phyloP scores from a whole-genome alignment of 495 filamentous ascomycete genomes.

The Penicillium dipodomyicola region DNA sequence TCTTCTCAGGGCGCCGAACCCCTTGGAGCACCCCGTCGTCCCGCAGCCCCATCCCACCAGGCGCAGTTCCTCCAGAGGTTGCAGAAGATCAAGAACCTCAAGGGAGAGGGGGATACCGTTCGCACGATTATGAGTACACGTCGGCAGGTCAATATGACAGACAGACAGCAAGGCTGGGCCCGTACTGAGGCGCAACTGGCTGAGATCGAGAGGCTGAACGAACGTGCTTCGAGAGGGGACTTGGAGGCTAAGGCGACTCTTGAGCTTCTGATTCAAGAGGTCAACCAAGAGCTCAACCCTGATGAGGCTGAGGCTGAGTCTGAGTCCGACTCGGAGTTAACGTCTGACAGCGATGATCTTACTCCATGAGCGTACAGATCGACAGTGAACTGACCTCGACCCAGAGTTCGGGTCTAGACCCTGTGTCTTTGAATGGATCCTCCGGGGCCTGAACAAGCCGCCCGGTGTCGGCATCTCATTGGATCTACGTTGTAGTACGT shows the following conservation, averaged over 20 bases:
- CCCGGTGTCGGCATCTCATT: background rate
- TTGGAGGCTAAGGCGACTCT: slow-evolving; percentile 32
- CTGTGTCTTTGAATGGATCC: background rate
- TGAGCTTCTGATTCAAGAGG: slow-evolving; percentile 24
- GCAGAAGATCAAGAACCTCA: slow-evolving; percentile 39
- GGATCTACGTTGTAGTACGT: background rate
- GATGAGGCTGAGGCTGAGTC: background rate
- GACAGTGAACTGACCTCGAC: background rate
- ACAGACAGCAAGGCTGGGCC: slow-evolving; percentile 42
- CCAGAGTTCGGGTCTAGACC: background rate
- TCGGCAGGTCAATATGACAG: slow-evolving; percentile 32
- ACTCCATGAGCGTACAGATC: background rate
- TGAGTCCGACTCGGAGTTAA: background rate
- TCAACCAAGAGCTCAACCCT: slow-evolving; percentile 1
- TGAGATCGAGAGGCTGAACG: slow-evolving; percentile 35
- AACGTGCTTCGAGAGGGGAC: slow-evolving; percentile 36
- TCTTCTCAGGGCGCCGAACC: slow-evolving; percentile 4
- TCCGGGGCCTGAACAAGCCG: background rate
- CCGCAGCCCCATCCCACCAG: slow-evolving; percentile 34
- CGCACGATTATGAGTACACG: slow-evolving; percentile 34
- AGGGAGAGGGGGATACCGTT: slow-evolving; percentile 47
- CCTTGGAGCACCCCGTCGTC: slow-evolving; percentile 18
- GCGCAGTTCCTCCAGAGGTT: slow-evolving; percentile 45
- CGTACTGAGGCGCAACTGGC: slow-evolving; percentile 41
- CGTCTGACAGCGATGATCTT: background rate